Evolutionary conservation across 2,329 filamentous ascomycete species (phyloP), one percentile per base, ranked within the genome.

Genomic region (Penicillium sclerotigenum): DNA sequence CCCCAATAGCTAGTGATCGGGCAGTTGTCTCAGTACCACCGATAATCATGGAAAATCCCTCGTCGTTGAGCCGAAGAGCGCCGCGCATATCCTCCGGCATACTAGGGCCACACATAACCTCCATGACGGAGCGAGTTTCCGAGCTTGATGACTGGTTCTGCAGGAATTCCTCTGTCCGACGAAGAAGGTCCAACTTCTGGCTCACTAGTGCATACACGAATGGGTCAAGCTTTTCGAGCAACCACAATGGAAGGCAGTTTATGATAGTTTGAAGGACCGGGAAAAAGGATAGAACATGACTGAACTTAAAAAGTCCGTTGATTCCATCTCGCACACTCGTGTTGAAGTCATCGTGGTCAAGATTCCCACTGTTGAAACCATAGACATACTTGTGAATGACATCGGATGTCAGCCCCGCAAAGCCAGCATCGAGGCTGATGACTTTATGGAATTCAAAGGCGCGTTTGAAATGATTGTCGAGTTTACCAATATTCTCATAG

Each of bases 21-120:
- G 66, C 68, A 2, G 70, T 73, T 2, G 72, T 79, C 57, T 79
- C 76, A 0, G 72, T 73, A 0, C 76, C 77, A 1, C 73, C 77
- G 1, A 66, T 59, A 0, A 77, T 47, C 20, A 79, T 57, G 5
- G 68, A 61, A 22, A 71, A 71, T 0, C 71, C 76, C 43, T 80
- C 77, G 4, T 76, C 68, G 10, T 67, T 67, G 1, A 78, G 61
- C 1, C 74, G 65, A 13, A 68, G 62, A 4, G 62, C 52, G 4
- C 33, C 49, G 3, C 58, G 56, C 57, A 65, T 49, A 16, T 64
- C 52, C 28, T 51, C 48, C 1, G 67, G 64, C 56, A 67, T 59
- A 4, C 29, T 49, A 4, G 62, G 55, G 0, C 43, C 55, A 3
- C 52, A 51, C 9, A 67, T 47, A 14, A 50, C 48, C 22, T 65